These are phyloP conservation scores for Sporobolomyces phaffii DNA, from an alignment of 768 basidiomycete genomes.

Conservation along the genomic window DNA sequence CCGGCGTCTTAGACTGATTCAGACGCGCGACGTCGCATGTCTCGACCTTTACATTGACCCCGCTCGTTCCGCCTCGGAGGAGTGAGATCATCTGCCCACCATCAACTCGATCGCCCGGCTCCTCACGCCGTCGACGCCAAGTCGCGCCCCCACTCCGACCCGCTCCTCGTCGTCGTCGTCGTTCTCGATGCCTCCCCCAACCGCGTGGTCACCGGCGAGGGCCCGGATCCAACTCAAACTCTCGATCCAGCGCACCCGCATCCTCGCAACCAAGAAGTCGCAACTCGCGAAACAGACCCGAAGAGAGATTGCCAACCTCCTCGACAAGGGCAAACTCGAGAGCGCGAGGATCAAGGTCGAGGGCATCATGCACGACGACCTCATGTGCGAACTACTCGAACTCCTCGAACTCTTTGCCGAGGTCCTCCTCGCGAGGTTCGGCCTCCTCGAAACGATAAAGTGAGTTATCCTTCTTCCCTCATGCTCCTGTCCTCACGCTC, in stretches of 20 bases:
- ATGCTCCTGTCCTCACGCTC: background rate
- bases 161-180: background rate
- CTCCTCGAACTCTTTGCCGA: constrained; percentile 91
- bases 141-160: background rate
- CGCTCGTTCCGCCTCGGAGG: background rate
- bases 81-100: constrained; percentile 7
- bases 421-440: constrained; percentile 84
- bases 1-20: too few species aligned
- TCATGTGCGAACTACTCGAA: constrained; percentile 54
- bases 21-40: too few species aligned
- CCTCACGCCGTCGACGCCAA: background rate
- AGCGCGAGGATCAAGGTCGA: constrained; percentile 71
- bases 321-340: constrained; percentile 75
- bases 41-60: too few species aligned
- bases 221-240: constrained; percentile 46
- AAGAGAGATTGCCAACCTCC: constrained; percentile 70
- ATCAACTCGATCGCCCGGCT: constrained; percentile 6
- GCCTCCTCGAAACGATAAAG: constrained; percentile 75
- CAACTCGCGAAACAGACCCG: constrained; percentile 69
- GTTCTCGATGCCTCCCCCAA: constrained; percentile 10
- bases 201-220: constrained; percentile 18
- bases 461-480: constrained; percentile 45
- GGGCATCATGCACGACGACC: constrained; percentile 31
- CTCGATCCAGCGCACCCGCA: constrained; percentile 49
- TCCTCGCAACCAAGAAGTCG: constrained; percentile 69